Conservation (phyloP, 345 rosid genomes). For the Turnera subulata region DNA sequence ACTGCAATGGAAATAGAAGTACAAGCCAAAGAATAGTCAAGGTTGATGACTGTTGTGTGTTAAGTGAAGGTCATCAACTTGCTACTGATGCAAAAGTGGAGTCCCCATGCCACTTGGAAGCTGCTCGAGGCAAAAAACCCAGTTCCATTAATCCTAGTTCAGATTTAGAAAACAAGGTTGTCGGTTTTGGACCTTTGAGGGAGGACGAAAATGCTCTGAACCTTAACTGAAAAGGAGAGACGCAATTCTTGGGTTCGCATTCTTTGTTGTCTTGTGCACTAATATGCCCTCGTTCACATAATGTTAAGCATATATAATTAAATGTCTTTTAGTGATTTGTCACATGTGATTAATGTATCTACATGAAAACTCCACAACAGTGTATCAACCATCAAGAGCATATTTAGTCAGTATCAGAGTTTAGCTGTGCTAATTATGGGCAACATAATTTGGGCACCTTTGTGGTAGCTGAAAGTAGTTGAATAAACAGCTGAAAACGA, state of each 20-base stretch:
- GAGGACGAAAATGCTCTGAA: conserved; percentile 15
- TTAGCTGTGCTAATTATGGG: background rate
- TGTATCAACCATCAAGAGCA: too few species aligned
- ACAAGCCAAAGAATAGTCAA: conserved; percentile 10
- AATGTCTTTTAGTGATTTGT: too few species aligned
- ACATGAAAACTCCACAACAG: background rate
- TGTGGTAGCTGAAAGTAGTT: too few species aligned
- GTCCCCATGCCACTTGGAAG: conserved; percentile 8
- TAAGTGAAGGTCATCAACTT: conserved; percentile 1
- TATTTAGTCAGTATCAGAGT: background rate
- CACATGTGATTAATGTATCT: too few species aligned
- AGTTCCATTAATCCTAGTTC: conserved; percentile 1
- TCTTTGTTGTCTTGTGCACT: too few species aligned
- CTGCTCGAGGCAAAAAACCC: conserved; percentile 1
- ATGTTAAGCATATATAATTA: too few species aligned
- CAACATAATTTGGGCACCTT: too few species aligned
- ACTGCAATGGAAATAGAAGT: conserved; percentile 7
- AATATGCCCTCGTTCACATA: too few species aligned
- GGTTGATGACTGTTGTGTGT: background rate
- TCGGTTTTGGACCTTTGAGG: conserved; percentile 23
- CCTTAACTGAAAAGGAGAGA: conserved; percentile 28
- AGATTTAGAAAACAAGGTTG: background rate
- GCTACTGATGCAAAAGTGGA: conserved; percentile 2
- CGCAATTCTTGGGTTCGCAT: too few species aligned
- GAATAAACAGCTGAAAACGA: too few species aligned